phyloP scores from a whole-genome alignment of 768 basidiomycete genomes.

The Auricularia sp. region DNA sequence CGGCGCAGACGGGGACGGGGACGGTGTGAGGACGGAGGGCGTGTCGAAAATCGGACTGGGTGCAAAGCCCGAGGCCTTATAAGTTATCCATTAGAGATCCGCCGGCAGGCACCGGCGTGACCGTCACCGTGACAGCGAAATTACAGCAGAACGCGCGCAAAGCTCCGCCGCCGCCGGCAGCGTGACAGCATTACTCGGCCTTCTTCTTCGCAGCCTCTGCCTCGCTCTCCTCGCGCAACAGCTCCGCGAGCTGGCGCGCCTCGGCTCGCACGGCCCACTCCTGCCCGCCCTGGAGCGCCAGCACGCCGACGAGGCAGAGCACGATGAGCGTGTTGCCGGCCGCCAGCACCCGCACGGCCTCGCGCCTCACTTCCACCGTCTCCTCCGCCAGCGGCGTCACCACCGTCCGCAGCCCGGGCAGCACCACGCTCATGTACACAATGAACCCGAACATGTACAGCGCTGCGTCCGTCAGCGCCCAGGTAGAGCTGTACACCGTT shows the following conservation, averaged over 20 bases:
- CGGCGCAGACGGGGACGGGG: background rate
- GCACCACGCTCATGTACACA: conserved; percentile 74
- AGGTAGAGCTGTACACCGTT: background rate
- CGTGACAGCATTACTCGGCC: background rate
- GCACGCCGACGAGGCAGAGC: conserved; percentile 51
- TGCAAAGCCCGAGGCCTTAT: background rate
- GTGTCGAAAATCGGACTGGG: background rate
- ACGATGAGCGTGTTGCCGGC: conserved; percentile 85
- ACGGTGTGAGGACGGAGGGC: background rate
- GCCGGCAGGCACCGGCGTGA: no score
- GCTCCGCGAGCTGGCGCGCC: conserved; percentile 28
- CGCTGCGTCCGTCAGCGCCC: conserved; percentile 30
- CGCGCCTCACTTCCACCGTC: conserved; percentile 54
- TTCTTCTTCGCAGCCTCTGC: conserved; percentile 15
- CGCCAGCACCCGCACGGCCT: conserved; percentile 71
- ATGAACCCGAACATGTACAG: conserved; percentile 67
- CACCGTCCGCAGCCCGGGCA: conserved; percentile 70
- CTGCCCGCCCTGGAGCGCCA: conserved; percentile 71
- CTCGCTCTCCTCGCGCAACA: conserved; percentile 28
- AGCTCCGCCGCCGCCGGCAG: background rate
- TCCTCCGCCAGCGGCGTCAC: conserved; percentile 50
- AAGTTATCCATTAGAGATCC: no score
- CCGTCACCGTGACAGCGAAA: background rate
- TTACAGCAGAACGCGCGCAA: background rate
- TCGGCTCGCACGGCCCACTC: conserved; percentile 69